phyloP scores from a whole-genome alignment of 768 basidiomycete genomes.

The Amanita jacksonii region DNA sequence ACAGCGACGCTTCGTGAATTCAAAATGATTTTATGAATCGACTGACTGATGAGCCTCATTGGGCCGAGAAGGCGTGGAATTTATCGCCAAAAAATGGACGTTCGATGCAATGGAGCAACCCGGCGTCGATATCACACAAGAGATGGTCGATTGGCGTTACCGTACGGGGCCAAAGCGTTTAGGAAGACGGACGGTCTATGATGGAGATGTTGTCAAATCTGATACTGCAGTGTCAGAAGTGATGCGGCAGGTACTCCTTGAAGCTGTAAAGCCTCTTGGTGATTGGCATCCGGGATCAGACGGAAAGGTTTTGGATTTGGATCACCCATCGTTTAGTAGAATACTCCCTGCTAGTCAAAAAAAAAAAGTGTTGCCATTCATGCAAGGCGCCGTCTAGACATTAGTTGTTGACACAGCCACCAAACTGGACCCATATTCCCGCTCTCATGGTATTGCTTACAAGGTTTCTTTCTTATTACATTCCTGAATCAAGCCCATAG shows the following conservation, averaged over 20 bases:
- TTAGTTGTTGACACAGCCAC: too few species aligned
- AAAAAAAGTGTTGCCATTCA: too few species aligned
- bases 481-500: too few species aligned
- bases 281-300: conserved; percentile 6
- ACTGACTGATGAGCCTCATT: conserved; percentile 19
- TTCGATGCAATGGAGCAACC: not conserved
- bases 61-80: conserved; percentile 17
- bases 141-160: conserved; percentile 15
- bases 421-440: too few species aligned
- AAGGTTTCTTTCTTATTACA: too few species aligned
- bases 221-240: conserved; percentile 17
- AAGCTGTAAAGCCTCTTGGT: conserved; percentile 12
- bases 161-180: conserved; percentile 12
- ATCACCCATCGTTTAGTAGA: conserved; percentile 5
- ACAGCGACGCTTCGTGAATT: conserved; percentile 18
- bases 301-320: conserved; percentile 4
- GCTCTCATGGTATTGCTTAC: too few species aligned
- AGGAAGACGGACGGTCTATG: conserved; percentile 11
- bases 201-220: conserved; percentile 19
- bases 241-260: conserved; percentile 13
- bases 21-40: conserved; percentile 19
- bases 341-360: too few species aligned
- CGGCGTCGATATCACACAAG: conserved; percentile 9
- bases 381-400: too few species aligned
- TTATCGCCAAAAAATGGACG: conserved; percentile 1